phyloP scores from a whole-genome alignment of 768 basidiomycete genomes.

The Exsudoporus frostii region DNA sequence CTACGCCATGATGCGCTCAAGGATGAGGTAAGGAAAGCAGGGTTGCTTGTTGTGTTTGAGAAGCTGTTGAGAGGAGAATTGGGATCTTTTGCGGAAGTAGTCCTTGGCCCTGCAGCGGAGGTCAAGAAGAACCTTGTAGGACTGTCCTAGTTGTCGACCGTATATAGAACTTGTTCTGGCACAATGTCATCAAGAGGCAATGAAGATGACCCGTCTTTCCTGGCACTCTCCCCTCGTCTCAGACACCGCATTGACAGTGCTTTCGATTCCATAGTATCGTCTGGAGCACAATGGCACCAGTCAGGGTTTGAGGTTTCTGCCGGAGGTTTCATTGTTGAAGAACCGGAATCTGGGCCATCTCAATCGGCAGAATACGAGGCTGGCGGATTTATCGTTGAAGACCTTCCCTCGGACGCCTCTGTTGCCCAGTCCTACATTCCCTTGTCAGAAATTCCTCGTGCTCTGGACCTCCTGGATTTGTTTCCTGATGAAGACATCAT shows the following conservation, averaged over 20 bases:
- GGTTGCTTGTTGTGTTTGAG: conserved; percentile 52
- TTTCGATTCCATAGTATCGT: conserved; percentile 36
- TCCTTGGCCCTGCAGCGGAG: conserved; percentile 51
- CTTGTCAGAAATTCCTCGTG: conserved; percentile 54
- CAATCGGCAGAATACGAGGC: conserved; percentile 10
- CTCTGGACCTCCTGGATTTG: conserved; percentile 61
- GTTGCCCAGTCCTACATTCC: conserved; percentile 39
- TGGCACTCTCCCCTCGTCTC: conserved; percentile 38
- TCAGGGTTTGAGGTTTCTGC: conserved; percentile 9
- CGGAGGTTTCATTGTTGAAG: conserved; percentile 37
- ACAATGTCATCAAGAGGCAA: conserved; percentile 14
- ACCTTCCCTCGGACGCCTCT: conserved; percentile 11
- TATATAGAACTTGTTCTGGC: neutral
- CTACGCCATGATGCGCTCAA: conserved; percentile 41
- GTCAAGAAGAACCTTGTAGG: conserved; percentile 42
- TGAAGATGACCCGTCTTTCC: conserved; percentile 34
- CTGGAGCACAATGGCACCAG: neutral
- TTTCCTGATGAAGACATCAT: conserved; percentile 73
- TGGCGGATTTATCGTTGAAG: conserved; percentile 33
- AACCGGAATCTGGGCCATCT: conserved; percentile 12
- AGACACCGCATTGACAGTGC: conserved; percentile 51
- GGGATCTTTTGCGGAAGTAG: conserved; percentile 33
- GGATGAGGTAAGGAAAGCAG: conserved; percentile 49
- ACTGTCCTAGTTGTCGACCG: conserved; percentile 3
- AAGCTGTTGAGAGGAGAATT: conserved; percentile 44